These are phyloP conservation scores for Penicillium simplicissimum DNA, from an alignment of 495 filamentous ascomycete genomes.

Conservation along the genomic window DNA sequence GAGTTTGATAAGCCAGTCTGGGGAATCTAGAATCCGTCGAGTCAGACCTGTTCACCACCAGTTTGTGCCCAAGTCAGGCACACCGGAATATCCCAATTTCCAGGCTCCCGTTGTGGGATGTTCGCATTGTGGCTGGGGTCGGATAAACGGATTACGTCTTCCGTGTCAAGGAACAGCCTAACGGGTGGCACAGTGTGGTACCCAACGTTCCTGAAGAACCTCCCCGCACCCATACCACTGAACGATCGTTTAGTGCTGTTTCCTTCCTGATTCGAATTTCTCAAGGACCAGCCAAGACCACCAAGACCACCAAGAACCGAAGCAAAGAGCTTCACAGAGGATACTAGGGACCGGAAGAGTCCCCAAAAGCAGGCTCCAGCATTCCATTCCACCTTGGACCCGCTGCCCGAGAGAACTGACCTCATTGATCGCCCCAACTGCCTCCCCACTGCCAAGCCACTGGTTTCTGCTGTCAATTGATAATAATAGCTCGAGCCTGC, in stretches of 20 bases:
- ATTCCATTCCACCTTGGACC: constrained; percentile 12
- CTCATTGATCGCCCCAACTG: constrained; percentile 20
- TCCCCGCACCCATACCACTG: neutral
- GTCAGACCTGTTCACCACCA: neutral
- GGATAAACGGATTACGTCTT: neutral
- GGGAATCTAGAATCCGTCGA: neutral
- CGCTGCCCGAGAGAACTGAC: constrained; percentile 14
- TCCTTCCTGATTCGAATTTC: neutral
- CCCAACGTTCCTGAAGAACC: neutral
- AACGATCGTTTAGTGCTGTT: neutral
- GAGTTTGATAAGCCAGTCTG: neutral
- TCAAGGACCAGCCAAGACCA: neutral
- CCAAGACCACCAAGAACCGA: no score
- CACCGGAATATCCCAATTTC: neutral
- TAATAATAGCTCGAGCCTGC: constrained; percentile 19
- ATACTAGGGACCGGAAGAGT: neutral
- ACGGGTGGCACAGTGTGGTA: no score
- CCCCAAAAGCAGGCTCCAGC: constrained; percentile 13
- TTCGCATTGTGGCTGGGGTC: neutral
- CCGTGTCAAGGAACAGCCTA: neutral
- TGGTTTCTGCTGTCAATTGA: constrained; percentile 18
- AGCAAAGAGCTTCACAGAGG: neutral
- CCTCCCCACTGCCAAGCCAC: constrained; percentile 25
- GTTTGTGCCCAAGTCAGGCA: neutral
- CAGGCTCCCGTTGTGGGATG: neutral